Percentiles rank a stretch among this genome's conserved stretches.
phyloP scores from a whole-genome alignment of 768 basidiomycete genomes.

The Termitomyces sp. region DNA sequence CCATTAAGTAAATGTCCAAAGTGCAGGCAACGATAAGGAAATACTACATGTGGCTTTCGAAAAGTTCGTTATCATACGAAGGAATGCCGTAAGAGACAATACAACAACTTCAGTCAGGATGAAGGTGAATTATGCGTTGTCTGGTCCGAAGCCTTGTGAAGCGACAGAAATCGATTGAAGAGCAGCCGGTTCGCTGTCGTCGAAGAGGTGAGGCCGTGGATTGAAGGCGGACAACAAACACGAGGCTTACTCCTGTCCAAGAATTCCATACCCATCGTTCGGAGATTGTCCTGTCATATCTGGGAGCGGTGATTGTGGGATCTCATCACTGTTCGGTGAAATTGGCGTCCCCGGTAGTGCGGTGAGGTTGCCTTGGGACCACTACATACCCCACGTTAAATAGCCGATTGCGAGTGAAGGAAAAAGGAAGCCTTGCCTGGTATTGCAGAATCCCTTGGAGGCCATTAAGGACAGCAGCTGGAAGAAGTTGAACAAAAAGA shows the following conservation, averaged over 20 bases:
- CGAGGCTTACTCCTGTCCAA: constrained; percentile 35
- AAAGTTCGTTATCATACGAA: not conserved
- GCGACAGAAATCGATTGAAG: constrained; percentile 29
- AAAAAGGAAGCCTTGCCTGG: constrained; percentile 28
- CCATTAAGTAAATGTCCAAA: not conserved
- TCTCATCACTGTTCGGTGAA: constrained; percentile 29
- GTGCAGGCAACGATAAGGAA: not conserved
- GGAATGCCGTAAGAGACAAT: constrained; percentile 3
- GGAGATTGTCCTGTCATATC: constrained; percentile 51
- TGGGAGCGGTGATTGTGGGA: constrained; percentile 25
- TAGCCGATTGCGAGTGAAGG: not conserved
- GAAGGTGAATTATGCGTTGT: constrained; percentile 11
- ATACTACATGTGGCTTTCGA: not conserved
- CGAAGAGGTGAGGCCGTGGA: not conserved
- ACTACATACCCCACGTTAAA: constrained; percentile 32
- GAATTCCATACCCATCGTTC: constrained; percentile 59
- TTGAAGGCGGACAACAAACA: not conserved
- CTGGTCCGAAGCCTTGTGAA: constrained; percentile 31
- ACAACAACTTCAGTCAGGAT: not conserved
- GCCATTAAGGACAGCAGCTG: constrained; percentile 40
- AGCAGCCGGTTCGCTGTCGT: constrained; percentile 25
- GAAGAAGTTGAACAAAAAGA: constrained; percentile 2
- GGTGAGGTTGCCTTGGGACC: constrained; percentile 53
- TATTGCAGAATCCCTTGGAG: constrained; percentile 46
- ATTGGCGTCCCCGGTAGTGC: constrained; percentile 44